These are phyloP conservation scores for Yamadazyma dendronema DNA, from an alignment of 1,139 yeast species.

Conservation along the genomic window DNA sequence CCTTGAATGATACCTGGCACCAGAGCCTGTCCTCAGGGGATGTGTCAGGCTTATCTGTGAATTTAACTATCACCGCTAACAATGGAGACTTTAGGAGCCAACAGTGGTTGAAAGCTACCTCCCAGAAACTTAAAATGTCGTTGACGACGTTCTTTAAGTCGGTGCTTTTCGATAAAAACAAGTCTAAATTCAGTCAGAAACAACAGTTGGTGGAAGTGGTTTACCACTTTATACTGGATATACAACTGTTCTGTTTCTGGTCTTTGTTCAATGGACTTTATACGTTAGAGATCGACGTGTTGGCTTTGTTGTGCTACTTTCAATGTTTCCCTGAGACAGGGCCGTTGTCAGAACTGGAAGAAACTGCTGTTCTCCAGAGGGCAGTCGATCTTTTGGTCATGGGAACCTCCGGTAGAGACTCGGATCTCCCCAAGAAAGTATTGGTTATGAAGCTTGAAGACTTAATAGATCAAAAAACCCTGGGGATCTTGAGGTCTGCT, in stretches of 20 bases:
- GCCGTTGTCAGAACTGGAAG: slow-evolving; percentile 12
- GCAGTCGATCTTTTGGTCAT: slow-evolving; percentile 3
- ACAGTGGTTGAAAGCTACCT: slow-evolving; percentile 65
- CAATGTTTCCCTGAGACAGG: slow-evolving; percentile 16
- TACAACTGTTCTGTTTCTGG: slow-evolving; percentile 29
- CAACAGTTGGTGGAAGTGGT: slow-evolving; percentile 23
- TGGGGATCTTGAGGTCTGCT: slow-evolving; percentile 25
- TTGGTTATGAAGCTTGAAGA: slow-evolving; percentile 24
- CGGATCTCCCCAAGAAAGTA: slow-evolving; percentile 10
- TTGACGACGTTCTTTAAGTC: slow-evolving; percentile 34
- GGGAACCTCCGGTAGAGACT: slow-evolving; percentile 1
- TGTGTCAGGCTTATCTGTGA: not conserved
- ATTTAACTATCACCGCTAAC: not conserved
- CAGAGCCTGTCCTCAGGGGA: slow-evolving; percentile 6
- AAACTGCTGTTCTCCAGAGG: slow-evolving; percentile 9
- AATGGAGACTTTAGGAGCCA: slow-evolving; percentile 34
- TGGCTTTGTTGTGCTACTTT: slow-evolving; percentile 18
- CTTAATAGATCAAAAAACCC: slow-evolving; percentile 23
- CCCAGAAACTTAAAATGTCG: slow-evolving; percentile 55
- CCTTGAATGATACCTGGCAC: slow-evolving; percentile 21
- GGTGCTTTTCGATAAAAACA: slow-evolving; percentile 17
- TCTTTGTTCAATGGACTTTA: slow-evolving; percentile 33
- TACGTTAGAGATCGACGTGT: slow-evolving; percentile 31
- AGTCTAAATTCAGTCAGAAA: slow-evolving; percentile 23
- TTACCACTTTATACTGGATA: slow-evolving; percentile 21